phyloP scores from a whole-genome alignment of 2,329 filamentous ascomycete genomes.

The Graphilbum sp. region DNA sequence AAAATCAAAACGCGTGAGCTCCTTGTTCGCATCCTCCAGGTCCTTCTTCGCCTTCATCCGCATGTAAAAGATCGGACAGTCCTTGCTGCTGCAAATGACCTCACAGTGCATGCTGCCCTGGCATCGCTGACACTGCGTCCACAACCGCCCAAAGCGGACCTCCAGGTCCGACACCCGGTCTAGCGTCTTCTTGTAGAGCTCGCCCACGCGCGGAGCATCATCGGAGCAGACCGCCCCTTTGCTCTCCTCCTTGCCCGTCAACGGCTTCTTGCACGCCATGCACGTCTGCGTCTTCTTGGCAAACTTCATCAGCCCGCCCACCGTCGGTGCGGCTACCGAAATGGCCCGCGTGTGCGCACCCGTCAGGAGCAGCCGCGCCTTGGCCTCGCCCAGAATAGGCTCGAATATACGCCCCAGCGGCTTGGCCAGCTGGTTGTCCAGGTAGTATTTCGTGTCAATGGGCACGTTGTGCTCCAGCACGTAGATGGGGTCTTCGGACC shows the following conservation, averaged over 20 bases:
- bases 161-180: conserved; percentile 83
- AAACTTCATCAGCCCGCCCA: conserved; percentile 96
- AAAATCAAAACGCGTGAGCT: conserved; percentile 75
- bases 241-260: conserved; percentile 60
- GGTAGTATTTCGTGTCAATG: conserved; percentile 95
- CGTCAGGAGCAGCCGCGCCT: conserved; percentile 68
- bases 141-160: conserved; percentile 78
- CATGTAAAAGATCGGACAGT: conserved; percentile 99
- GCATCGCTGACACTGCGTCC: conserved; percentile 96
- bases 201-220: conserved; percentile 70
- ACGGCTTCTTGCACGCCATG: conserved; percentile 97
- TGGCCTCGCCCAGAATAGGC: conserved; percentile 76
- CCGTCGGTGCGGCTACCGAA: conserved; percentile 74
- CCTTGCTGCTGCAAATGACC: conserved; percentile 89
- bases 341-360: conserved; percentile 94
- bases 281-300: conserved; percentile 95
- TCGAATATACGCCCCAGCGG: conserved; percentile 92
- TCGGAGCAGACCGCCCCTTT: conserved; percentile 70
- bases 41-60: conserved; percentile 99
- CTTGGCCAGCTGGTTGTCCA: conserved; percentile 96
- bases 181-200: conserved; percentile 85
- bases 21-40: conserved; percentile 84
- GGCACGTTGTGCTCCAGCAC: conserved; percentile 95
- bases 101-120: conserved; percentile 97
- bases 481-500: conserved; percentile 91